Evolutionary conservation across 345 rosid genomes (phyloP), one percentile per base, ranked within the genome.

Genomic region (Barbarea vulgaris): DNA sequence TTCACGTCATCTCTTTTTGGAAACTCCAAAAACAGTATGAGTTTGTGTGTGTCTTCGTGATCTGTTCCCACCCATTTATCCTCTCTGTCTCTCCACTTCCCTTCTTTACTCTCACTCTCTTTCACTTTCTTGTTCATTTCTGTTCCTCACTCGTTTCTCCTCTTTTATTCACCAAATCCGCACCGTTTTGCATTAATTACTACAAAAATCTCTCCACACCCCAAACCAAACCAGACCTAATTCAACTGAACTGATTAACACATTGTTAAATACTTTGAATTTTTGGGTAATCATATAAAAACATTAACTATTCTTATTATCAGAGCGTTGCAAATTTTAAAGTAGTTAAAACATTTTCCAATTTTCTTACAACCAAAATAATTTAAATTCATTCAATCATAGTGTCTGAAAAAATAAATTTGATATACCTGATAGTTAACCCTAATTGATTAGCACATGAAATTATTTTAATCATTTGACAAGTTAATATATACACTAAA

Each of bases 1-100:
- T 44, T 76, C 80, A 76, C 80, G 80, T 76, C 80, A 76, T 76
- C 70, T 76, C 75, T 62, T 76, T 69, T 76, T 69, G 80, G 75
- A 53, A 69, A 76, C 70, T 69, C 75, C 75, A 62, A 69, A 76
- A 69, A 76, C 80, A 69, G 80, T 76, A 69, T 22, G 80, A 69
- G 70, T 76, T 76, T 76, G 50, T 69, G 69, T 60, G 74, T 54
- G 30, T 61, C 70, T 69, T 76, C 75, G 80, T 76, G 80, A 69
- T 76, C 65, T 76, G 75, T 76, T 69, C 70, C 75, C 65, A 76
- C 39, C 75, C 80, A 53, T 76, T 76, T 76, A 69, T 69, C 80
- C 80, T 76, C 70, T 61, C 80, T 69, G 80, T 76, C 75, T 62
- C 75, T 69, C 75, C 75, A 31, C 69, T 76, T 76, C 18, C 66